Conservation (phyloP, 805 yeast species). For the Metschnikowia hibisci region DNA sequence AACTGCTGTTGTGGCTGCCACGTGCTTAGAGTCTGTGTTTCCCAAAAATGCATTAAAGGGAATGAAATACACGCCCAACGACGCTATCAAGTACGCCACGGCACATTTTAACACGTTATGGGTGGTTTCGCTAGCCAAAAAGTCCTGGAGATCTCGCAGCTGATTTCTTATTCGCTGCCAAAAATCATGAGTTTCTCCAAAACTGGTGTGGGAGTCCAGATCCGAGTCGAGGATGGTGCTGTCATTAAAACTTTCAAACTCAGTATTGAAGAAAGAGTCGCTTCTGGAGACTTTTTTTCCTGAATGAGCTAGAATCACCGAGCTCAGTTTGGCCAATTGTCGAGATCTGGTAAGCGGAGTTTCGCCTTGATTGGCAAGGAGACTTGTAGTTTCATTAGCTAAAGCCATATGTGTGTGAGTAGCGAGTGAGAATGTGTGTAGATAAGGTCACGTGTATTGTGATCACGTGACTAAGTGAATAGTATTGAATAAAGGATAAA, state of each 20-base stretch:
- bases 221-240: slow-evolving; percentile 16
- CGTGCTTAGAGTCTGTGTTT: slow-evolving; percentile 68
- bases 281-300: slow-evolving; percentile 38
- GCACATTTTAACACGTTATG: slow-evolving; percentile 57
- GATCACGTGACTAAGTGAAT: too few relatives aligned
- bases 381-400: slow-evolving; percentile 4
- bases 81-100: slow-evolving; percentile 69
- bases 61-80: slow-evolving; percentile 62
- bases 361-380: slow-evolving; percentile 4
- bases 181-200: not conserved
- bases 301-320: slow-evolving; percentile 38
- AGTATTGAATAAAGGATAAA: too few relatives aligned
- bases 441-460: slow-evolving; percentile 2
- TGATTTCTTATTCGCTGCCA: not conserved
- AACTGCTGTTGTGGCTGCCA: slow-evolving; percentile 77
- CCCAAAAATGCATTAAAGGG: slow-evolving; percentile 54
- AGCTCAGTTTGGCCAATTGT: slow-evolving; percentile 21
- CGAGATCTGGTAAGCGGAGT: not conserved
- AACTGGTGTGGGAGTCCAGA: slow-evolving; percentile 7
- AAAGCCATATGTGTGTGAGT: not conserved
- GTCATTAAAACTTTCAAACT: slow-evolving; percentile 23
- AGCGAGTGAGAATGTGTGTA: not conserved
- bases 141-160: not conserved
- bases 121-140: slow-evolving; percentile 11
- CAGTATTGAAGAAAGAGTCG: slow-evolving; percentile 25